Percentiles rank a stretch among this genome's conserved stretches.
Evolutionary conservation across 768 basidiomycete species (phyloP).

Genomic region (Phylloporus arenicola): DNA sequence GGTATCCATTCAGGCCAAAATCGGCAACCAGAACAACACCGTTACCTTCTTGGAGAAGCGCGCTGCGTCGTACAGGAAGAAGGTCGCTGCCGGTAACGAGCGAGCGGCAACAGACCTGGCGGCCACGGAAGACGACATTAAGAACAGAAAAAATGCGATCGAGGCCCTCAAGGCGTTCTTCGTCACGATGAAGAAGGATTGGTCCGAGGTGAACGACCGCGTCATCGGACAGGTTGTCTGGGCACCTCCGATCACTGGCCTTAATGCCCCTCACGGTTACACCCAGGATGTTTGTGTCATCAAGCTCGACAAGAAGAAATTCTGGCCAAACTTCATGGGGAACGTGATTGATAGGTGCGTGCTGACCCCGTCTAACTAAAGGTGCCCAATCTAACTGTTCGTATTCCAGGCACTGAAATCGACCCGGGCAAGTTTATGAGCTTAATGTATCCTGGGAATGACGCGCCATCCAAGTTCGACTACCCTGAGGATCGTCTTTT

Average conservation of each 20-base stretch:
- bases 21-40: not conserved
- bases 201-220: not conserved
- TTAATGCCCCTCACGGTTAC: slow-evolving; percentile 28
- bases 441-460: no score
- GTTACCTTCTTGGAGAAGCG: not conserved
- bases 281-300: slow-evolving; percentile 37
- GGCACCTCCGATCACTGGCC: not conserved
- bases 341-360: slow-evolving; percentile 37
- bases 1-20: slow-evolving; percentile 25
- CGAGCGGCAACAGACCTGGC: not conserved
- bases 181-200: not conserved
- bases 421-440: no score
- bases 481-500: no score
- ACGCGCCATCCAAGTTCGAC: no score
- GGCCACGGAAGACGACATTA: not conserved
- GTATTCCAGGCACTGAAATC: not conserved
- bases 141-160: not conserved
- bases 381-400: not conserved
- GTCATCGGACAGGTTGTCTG: not conserved
- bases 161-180: not conserved
- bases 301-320: slow-evolving; percentile 35
- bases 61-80: no score
- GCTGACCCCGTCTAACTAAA: slow-evolving; percentile 10
- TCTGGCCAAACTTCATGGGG: slow-evolving; percentile 26
- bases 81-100: no score